Percentiles rank a stretch among this genome's conserved stretches.
Conservation (phyloP, 345 rosid genomes). For the Ceriops tagal region DNA sequence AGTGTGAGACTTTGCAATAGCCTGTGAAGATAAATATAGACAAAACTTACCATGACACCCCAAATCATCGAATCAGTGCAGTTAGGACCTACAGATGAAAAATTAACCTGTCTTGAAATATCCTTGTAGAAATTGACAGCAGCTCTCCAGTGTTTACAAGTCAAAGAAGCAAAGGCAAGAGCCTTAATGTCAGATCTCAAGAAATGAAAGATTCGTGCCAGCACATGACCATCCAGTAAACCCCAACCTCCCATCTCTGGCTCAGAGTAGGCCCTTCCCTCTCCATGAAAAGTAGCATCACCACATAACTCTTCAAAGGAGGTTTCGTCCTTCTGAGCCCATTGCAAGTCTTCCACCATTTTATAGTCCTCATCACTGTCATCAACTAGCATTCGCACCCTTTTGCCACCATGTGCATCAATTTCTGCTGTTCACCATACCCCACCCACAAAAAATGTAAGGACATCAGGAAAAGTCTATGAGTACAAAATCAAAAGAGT, state of each 20-base stretch:
- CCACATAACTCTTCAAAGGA: slow-evolving; percentile 79
- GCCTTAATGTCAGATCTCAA: slow-evolving; percentile 75
- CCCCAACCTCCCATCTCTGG: slow-evolving; percentile 59
- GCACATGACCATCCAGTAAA: slow-evolving; percentile 64
- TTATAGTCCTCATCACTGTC: slow-evolving; percentile 65
- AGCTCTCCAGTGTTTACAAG: slow-evolving; percentile 92
- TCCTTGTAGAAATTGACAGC: slow-evolving; percentile 68
- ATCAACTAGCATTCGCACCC: slow-evolving; percentile 64
- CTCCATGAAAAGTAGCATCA: slow-evolving; percentile 47
- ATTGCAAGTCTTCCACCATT: slow-evolving; percentile 45
- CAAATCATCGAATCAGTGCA: slow-evolving; percentile 65
- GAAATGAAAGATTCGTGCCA: slow-evolving; percentile 83
- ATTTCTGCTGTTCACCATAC: slow-evolving; percentile 42
- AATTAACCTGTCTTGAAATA: slow-evolving; percentile 69
- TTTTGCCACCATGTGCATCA: slow-evolving; percentile 62
- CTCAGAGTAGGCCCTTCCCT: slow-evolving; percentile 39
- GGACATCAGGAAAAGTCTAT: slow-evolving; percentile 8
- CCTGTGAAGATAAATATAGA: slow-evolving; percentile 8
- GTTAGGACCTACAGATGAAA: slow-evolving; percentile 65
- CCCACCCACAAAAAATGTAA: slow-evolving; percentile 9
- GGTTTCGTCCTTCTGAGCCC: slow-evolving; percentile 41
- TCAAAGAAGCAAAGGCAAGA: slow-evolving; percentile 72
- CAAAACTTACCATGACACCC: slow-evolving; percentile 60
- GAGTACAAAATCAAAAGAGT: slow-evolving; percentile 11
- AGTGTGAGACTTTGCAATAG: slow-evolving; percentile 1